Evolutionary conservation across 2,329 filamentous ascomycete species (phyloP).

Genomic region (Epicoccum nigrum): DNA sequence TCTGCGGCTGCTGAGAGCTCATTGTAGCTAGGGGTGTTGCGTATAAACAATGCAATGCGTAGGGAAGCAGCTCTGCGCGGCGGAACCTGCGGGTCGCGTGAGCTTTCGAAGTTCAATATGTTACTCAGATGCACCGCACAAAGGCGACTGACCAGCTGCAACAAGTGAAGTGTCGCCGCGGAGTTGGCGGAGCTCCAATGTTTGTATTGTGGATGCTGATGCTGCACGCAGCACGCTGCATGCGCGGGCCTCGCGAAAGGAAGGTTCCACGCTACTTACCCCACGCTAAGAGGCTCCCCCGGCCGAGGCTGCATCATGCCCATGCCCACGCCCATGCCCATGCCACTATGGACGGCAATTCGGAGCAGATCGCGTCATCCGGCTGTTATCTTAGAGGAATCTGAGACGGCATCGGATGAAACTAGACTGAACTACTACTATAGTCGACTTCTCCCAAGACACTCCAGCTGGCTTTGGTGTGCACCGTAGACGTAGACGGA

Average conservation of each 20-base stretch:
- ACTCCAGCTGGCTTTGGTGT: slow-evolving; percentile 10
- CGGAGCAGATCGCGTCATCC: slow-evolving; percentile 18
- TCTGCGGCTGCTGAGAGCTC: slow-evolving; percentile 32
- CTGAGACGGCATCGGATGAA: slow-evolving; percentile 7
- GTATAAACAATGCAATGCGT: too few relatives aligned
- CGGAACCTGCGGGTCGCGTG: neutral
- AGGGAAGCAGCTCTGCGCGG: too few relatives aligned
- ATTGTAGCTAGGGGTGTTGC: slow-evolving; percentile 24
- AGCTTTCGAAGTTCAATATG: neutral
- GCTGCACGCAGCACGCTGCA: slow-evolving; percentile 1
- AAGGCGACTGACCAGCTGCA: neutral
- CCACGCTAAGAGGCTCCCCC: slow-evolving; percentile 13
- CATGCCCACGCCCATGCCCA: neutral
- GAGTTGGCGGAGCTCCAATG: too few relatives aligned
- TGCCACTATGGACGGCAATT: slow-evolving; percentile 5
- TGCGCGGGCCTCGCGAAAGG: slow-evolving; percentile 9
- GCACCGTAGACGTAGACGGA: neutral
- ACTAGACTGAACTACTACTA: neutral
- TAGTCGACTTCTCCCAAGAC: neutral
- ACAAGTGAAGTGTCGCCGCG: too few relatives aligned
- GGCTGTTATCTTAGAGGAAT: slow-evolving; percentile 7
- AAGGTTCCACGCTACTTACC: slow-evolving; percentile 7
- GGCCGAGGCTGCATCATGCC: slow-evolving; percentile 6
- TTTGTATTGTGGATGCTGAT: too few relatives aligned
- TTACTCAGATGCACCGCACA: neutral